These are phyloP conservation scores for Amorphotheca resinae DNA, from an alignment of 495 filamentous ascomycete genomes.

Conservation along the genomic window DNA sequence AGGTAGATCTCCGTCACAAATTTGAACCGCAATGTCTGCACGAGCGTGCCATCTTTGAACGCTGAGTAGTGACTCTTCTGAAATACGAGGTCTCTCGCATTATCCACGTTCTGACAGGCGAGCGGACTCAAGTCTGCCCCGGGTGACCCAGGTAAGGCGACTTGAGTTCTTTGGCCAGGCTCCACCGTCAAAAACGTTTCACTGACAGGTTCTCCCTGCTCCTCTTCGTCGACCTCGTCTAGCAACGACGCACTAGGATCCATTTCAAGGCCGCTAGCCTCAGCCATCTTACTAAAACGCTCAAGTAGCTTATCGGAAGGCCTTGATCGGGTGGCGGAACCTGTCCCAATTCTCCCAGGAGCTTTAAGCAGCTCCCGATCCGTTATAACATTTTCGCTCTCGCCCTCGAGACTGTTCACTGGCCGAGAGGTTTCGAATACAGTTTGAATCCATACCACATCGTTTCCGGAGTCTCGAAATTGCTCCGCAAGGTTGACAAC, in stretches of 20 bases:
- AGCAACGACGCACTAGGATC: slow-evolving; percentile 3
- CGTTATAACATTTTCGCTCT: slow-evolving; percentile 30
- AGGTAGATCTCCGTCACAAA: slow-evolving; percentile 88
- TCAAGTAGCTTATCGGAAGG: slow-evolving; percentile 6
- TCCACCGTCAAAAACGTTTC: slow-evolving; percentile 52
- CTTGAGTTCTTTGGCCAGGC: slow-evolving; percentile 34
- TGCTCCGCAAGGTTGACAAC: slow-evolving; percentile 51
- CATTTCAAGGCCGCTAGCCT: slow-evolving; percentile 2
- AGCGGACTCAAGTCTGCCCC: slow-evolving; percentile 57
- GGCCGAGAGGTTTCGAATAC: slow-evolving; percentile 41
- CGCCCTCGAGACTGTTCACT: slow-evolving; percentile 14
- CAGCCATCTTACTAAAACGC: slow-evolving; percentile 2
- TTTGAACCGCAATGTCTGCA: slow-evolving; percentile 56
- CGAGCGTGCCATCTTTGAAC: slow-evolving; percentile 58
- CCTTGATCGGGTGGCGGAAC: not conserved
- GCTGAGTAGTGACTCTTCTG: slow-evolving; percentile 84
- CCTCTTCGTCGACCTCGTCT: slow-evolving; percentile 16
- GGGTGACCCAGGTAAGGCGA: slow-evolving; percentile 43
- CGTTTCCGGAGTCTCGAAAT: slow-evolving; percentile 47
- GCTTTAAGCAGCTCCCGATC: slow-evolving; percentile 15
- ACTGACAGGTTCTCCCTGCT: slow-evolving; percentile 17
- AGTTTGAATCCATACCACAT: slow-evolving; percentile 75
- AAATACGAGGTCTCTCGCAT: slow-evolving; percentile 50
- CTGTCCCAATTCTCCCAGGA: not conserved
- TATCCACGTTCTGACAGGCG: slow-evolving; percentile 42